Evolutionary conservation across 345 rosid genomes (phyloP), one percentile per base, ranked within the genome.

Genomic region (Brassica carinata): DNA sequence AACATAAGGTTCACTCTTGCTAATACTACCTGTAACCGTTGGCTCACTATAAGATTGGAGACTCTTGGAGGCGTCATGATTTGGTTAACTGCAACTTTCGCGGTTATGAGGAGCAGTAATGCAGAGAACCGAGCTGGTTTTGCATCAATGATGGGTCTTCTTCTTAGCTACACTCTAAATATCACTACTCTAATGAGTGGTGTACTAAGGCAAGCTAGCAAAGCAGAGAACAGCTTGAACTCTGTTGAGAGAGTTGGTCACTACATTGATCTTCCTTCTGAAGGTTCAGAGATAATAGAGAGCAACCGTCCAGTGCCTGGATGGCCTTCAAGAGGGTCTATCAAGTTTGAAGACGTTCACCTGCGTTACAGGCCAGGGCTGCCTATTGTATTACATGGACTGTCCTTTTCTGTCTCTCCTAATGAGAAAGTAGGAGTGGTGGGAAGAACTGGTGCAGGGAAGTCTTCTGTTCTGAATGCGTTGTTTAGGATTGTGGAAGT

Each of bases 401-500:
- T 96, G 74, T 85, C 96, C 36, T 90, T 92, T 36, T 15, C 55
- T 3, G 83, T 89, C 70, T 83, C 89, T 64, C 91, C 98, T 1
- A 79, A 87, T 82, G 94, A 92, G 87, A 93, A 90, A 86, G 82
- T 92, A 71, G 98, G 99, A 64, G 90, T 96, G 27, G 99, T 93
- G 66, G 98, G 99, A 85, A 92, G 99, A 90, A 93, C 97, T 63
- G 99, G 99, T 51, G 96, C 96, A 0, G 98, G 98, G 31, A 96
- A 96, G 83, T 93, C 98, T 71, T 93, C 98, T 79, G 88, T 96
- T 96, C 86, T 93, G 57, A 93, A 90, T 87, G 97, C 98, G 67
- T 85, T 93, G 71, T 93, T 89, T 78, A 90, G 97, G 81, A 90
- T 92, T 74, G 96, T 93, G 51, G 97, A 96, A 83, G 51, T 93